Base-by-base conservation (phyloP, 2,329 filamentous ascomycete genomes). In the Escovopsis sp. region DNA sequence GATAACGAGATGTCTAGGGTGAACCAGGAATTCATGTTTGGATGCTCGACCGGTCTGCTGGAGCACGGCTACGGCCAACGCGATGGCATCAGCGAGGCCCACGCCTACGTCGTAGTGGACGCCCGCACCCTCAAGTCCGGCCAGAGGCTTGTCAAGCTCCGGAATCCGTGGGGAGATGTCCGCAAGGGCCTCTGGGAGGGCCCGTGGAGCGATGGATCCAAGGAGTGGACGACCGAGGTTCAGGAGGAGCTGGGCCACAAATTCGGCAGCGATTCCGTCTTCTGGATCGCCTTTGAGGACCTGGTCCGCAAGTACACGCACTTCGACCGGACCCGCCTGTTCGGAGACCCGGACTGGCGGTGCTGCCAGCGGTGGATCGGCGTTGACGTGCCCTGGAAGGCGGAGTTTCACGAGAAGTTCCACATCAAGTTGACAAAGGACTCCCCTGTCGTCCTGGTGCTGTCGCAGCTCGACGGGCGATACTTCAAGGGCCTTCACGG, bases 21-120 rank as follows among this genome's bases (percentile, higher is more conserved):
- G 39, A 90, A 92, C 51, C 61, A 84, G 36, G 77, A 84, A 34
- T 92, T 90, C 47, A 58, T 84, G 7, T 83, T 83, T 45, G 77
- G 78, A n/a, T 81, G 76, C 46, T 70, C 66, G 0, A 73, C 71
- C 0, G 78, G 77, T 9, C 59, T 77, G 18, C 65, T 79, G 36
- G 74, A 73, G 30, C 65, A 66, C 23, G 74, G 74, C 2, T 76
- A 74, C 37, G 74, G 75, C 4, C 58, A 69, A 34, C 62, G 75
- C 21, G 64, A 68, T 40, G 71, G 72, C 2, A 75, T 76, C 34
- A 59, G 63, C 3, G 70, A 74, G 44, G 61, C 62, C 1, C 72
- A 76, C 38, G 71, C 72, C 2, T 76, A 76, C 46, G 66, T 72
- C 5, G 59, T 76, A n/a, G 68, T 73, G 62, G 66, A 70, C 35